Base-by-base conservation (phyloP, 2,329 filamentous ascomycete species). In the Phaeosphaeria sp. region DNA sequence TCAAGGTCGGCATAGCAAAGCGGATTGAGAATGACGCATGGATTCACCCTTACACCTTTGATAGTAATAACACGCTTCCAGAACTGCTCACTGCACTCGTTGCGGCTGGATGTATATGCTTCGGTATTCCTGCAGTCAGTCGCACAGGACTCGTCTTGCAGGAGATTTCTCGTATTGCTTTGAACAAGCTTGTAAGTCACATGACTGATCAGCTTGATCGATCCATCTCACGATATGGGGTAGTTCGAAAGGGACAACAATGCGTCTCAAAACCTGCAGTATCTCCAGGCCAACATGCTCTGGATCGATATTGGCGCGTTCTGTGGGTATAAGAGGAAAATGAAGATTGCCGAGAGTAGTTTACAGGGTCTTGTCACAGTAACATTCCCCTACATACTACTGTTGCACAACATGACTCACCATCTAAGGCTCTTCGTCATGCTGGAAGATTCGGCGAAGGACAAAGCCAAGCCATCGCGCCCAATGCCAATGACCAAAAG, bases 281-380 rank as follows among this genome's bases (percentile, higher is more conserved):
- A 80, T 15, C 78, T 84, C 30, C 84, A 86, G 65, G 80, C 82
- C 2, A 84, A 79, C 46, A 76, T 83, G 49, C 65, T 86, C 3
- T 73, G 76, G 53, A 74, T 86, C 1, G 82, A 85, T 56, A 80
- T 84, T 25, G 83, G 83, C 1, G 71, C 85, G 11, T 86, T 84
- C 81, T 84, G 82, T 60, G 84, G 84, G 5, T 84, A 84, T 60
- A 81, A 80, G 57, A 78, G 84, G 20, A 83, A 84, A 64, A 85
- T 84, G 71, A 83, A 85, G 59, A 79, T 86, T 46, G 82, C 84
- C 0, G 84, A 86, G 66, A 84, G 83, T 47, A 84, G 83, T 63
- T 73, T 81, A 52, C 82, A 84, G 56, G 79, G 80, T 1, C 64
- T 84, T 1, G 72, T 84, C 15, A 85, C 83, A 77, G 83, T 36